Base-by-base conservation (phyloP, 2,329 filamentous ascomycete genomes). In the Daldinia sp. region DNA sequence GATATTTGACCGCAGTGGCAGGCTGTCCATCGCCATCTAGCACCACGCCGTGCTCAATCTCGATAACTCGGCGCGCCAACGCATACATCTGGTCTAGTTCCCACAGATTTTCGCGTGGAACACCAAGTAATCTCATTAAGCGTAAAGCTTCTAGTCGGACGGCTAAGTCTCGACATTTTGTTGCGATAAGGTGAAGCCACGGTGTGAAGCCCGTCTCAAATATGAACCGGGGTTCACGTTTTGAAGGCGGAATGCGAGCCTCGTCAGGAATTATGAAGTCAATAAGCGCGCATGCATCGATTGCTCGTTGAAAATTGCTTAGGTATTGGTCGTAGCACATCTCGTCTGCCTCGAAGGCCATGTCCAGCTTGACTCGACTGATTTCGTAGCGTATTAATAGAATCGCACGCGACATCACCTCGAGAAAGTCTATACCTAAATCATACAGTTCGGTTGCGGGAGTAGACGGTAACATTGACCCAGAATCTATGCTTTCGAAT, bases 151-250 rank as follows among this genome's bases (percentile, higher is more conserved):
- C 72, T 0, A 82, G 42, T 0, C 82, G 76, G 0, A 80, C 75
- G 2, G 60, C 55, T 2, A 82, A 73, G 18, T 76, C 74, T 0
- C 82, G 80, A 39, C 82, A 84, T 64, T 81, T 82, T 28, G 79
- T 70, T 1, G 77, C 71, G 4, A 81, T 71, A 28, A 79, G 81
- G 55, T 79, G 79, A 6, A 84, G 74, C 13, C 80, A 68, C 0
- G 81, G 79, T 3, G 76, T 72, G 35, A 79, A 81, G 0, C 81
- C 82, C 66, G 80, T 79, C 67, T 82, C 80, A 15, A 83, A 82
- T 23, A 75, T 79, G 68, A 83, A 84, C 53, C 73, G 55, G 2
- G 67, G 67, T 6, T 55, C 78, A 12, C 75, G 57, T 33, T 60
- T 55, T 15, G 33, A 18, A 10, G 6, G 3, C 7, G 54, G 41